phyloP scores from a whole-genome alignment of 768 basidiomycete species.

The Podaxis carcinomalis region DNA sequence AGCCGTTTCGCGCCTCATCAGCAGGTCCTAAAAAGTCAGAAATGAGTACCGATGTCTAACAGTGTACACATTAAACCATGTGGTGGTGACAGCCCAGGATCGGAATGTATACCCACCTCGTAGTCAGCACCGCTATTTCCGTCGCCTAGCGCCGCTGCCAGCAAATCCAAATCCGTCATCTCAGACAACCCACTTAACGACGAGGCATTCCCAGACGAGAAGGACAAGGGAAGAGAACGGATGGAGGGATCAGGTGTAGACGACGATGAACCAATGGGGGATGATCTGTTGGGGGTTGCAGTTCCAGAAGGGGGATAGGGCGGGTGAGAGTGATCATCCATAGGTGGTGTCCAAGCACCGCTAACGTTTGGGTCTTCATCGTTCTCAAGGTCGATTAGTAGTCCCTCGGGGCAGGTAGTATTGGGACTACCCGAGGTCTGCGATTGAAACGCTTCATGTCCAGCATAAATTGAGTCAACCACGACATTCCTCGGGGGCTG shows the following conservation, averaged over 20 bases:
- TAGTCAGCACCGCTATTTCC: background rate
- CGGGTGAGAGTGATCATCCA: conserved; percentile 14
- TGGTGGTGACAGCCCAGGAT: background rate
- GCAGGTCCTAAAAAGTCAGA: conserved; percentile 11
- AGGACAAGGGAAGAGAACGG: conserved; percentile 15
- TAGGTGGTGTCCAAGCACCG: conserved; percentile 10
- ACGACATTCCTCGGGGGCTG: conserved; percentile 21
- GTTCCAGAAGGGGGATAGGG: conserved; percentile 4
- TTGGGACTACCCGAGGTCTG: conserved; percentile 7
- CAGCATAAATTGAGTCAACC: conserved; percentile 13
- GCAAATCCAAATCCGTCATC: conserved; percentile 7
- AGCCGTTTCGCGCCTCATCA: conserved; percentile 7
- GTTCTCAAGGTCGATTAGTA: conserved; percentile 55
- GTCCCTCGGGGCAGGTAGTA: conserved; percentile 39
- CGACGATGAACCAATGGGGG: background rate
- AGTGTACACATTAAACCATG: conserved; percentile 2
- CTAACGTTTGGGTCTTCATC: conserved; percentile 11
- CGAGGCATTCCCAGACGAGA: conserved; percentile 9
- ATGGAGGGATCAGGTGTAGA: conserved; percentile 7
- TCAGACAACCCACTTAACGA: conserved; percentile 5
- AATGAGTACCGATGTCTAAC: conserved; percentile 11
- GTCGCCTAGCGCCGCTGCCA: background rate
- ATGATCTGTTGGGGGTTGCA: background rate
- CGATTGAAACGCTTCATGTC: background rate
- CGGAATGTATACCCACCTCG: conserved; percentile 6